Percentiles rank a stretch among this genome's conserved stretches.
These are phyloP conservation scores for Leptographium lundbergii DNA, from an alignment of 2,329 filamentous ascomycete species.

Conservation along the genomic window DNA sequence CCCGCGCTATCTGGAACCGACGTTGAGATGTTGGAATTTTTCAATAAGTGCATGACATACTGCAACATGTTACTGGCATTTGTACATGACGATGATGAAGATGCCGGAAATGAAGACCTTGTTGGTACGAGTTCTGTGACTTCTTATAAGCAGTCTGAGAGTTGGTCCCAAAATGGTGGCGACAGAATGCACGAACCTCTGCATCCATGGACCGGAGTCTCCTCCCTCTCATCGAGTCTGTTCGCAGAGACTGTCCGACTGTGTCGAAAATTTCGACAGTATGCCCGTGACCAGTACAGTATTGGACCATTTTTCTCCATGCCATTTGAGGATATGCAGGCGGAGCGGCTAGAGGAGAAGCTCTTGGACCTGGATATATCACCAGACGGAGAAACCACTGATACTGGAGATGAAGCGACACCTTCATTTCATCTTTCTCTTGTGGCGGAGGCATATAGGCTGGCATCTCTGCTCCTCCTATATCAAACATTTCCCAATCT, in stretches of 20 bases:
- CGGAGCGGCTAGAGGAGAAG: slow-evolving; percentile 22
- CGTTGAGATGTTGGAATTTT: slow-evolving; percentile 19
- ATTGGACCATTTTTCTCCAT: slow-evolving; percentile 13
- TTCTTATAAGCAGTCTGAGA: background rate
- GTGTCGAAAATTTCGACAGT: slow-evolving; percentile 20
- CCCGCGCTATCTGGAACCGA: slow-evolving; percentile 9
- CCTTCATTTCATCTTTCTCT: slow-evolving; percentile 20
- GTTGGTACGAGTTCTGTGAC: background rate
- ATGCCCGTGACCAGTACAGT: slow-evolving; percentile 10
- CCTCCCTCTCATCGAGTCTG: slow-evolving; percentile 17
- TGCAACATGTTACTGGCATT: slow-evolving; percentile 25
- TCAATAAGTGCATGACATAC: slow-evolving; percentile 25
- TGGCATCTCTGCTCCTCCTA: slow-evolving; percentile 23
- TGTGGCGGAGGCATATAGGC: slow-evolving; percentile 23
- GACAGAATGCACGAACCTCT: slow-evolving; percentile 5
- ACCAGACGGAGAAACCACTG: slow-evolving; percentile 10
- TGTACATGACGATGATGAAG: slow-evolving; percentile 19
- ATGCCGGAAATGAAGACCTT: background rate
- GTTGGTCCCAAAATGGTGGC: background rate
- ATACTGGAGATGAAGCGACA: slow-evolving; percentile 20
- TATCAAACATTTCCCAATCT: slow-evolving; percentile 20
- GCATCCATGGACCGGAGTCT: slow-evolving; percentile 27
- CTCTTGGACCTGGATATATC: slow-evolving; percentile 19
- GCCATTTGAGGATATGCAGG: slow-evolving; percentile 18
- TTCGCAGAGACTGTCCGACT: slow-evolving; percentile 20